Conservation (phyloP, 768 basidiomycete genomes). For the Trametes punicea region DNA sequence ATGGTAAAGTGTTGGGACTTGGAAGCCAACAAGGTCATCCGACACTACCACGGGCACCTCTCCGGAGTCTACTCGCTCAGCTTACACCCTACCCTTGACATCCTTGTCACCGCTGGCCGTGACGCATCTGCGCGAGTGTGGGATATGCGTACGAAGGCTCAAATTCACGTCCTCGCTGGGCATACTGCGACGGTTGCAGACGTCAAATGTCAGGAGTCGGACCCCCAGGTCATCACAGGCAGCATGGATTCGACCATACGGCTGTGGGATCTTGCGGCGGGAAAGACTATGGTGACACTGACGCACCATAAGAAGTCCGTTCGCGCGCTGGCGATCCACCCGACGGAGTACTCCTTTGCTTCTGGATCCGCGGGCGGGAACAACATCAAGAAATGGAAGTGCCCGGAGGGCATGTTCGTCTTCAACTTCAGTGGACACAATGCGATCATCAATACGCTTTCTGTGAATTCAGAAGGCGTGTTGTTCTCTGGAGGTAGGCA, state of each 20-base stretch:
- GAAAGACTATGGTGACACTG: conserved; percentile 92
- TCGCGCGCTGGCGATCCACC: conserved; percentile 89
- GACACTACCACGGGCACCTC: conserved; percentile 97
- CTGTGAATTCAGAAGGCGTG: conserved; percentile 93
- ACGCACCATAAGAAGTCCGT: conserved; percentile 99
- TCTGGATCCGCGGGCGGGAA: conserved; percentile 97
- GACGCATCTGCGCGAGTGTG: conserved; percentile 97
- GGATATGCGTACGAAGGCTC: conserved; percentile 99
- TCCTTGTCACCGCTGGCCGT: conserved; percentile 92
- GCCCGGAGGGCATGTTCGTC: conserved; percentile 93
- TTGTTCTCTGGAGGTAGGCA: conserved; percentile 91
- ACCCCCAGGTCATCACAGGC: conserved; percentile 97
- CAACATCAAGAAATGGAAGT: conserved; percentile 99
- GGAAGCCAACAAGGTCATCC: conserved; percentile 97
- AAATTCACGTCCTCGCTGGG: conserved; percentile 88
- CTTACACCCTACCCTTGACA: conserved; percentile 92
- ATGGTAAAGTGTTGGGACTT: conserved; percentile 99
- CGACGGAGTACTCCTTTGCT: conserved; percentile 95
- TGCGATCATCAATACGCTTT: conserved; percentile 94
- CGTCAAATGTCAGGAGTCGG: conserved; percentile 94
- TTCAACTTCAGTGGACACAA: conserved; percentile 97
- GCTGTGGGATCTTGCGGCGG: conserved; percentile 98
- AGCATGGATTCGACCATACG: conserved; percentile 97
- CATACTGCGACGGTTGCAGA: conserved; percentile 95
- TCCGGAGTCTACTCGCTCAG: conserved; percentile 95